Percentiles rank a stretch among this genome's conserved stretches.
Evolutionary conservation across 202 grass and related monocot genomes (phyloP).

Genomic region (Panicum virgatum): DNA sequence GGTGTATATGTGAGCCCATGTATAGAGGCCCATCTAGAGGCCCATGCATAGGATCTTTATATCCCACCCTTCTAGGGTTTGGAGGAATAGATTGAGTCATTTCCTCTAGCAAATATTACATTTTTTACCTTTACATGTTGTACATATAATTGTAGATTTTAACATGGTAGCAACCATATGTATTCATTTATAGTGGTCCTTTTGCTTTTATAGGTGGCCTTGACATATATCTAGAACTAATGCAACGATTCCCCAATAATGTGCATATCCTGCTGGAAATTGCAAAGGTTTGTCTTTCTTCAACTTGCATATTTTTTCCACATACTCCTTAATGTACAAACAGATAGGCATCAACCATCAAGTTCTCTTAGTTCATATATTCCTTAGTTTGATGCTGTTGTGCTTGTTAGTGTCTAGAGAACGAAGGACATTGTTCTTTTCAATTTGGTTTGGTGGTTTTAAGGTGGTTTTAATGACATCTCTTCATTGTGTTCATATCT

Average conservation of each 20-base stretch:
- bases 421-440: conserved; percentile 13
- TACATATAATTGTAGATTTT: conserved; percentile 33
- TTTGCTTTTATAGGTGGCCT: conserved; percentile 75
- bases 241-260: conserved; percentile 90
- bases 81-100: too few species aligned
- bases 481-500: conserved; percentile 1
- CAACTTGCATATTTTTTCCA: not conserved
- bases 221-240: conserved; percentile 81
- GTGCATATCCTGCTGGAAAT: conserved; percentile 93
- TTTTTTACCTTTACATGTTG: conserved; percentile 2
- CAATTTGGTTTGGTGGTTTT: conserved; percentile 27
- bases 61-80: too few species aligned
- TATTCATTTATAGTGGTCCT: conserved; percentile 5
- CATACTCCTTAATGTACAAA: not conserved
- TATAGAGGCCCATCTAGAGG: too few species aligned
- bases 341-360: not conserved
- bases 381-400: not conserved
- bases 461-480: conserved; percentile 20
- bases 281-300: conserved; percentile 66
- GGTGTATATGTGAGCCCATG: too few species aligned
- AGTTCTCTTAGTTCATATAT: conserved; percentile 17
- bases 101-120: too few species aligned
- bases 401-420: not conserved
- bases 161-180: not conserved
- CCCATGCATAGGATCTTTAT: too few species aligned